A percentile compares a stretch with the other conserved stretches of the same genome.
phyloP scores from a whole-genome alignment of 2,329 filamentous ascomycete species.

The Ophiostoma ulmi region DNA sequence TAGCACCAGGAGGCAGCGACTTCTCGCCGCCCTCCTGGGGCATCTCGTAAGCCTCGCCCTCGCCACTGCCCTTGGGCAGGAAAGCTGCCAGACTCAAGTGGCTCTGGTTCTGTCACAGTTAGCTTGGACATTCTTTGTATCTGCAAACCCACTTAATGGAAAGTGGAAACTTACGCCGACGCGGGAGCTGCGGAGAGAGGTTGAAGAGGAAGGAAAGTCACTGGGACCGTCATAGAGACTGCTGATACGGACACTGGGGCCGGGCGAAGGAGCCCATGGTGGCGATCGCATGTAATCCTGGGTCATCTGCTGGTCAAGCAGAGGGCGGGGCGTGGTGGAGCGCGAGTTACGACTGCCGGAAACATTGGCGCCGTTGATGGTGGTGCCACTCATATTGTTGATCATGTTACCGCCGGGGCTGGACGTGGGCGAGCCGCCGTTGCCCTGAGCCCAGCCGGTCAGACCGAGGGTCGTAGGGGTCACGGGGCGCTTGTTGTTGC shows the following conservation, averaged over 20 bases:
- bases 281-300: constrained; percentile 23
- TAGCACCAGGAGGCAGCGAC: constrained; percentile 34
- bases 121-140: not conserved
- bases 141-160: too few relatives aligned
- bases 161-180: constrained; percentile 24
- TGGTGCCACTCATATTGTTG: constrained; percentile 13
- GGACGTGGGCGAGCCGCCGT: constrained; percentile 7
- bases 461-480: constrained; percentile 26
- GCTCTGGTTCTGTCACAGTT: constrained; percentile 35
- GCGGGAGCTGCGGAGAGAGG: constrained; percentile 24
- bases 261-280: constrained; percentile 25
- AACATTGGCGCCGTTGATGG: constrained; percentile 9
- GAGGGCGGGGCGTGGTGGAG: constrained; percentile 21
- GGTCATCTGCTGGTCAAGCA: constrained; percentile 23
- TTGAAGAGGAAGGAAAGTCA: constrained; percentile 24
- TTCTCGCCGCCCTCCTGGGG: constrained; percentile 32
- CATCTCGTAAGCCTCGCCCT: constrained; percentile 25
- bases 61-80: constrained; percentile 31
- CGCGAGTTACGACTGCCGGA: constrained; percentile 12
- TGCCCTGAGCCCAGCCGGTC: constrained; percentile 15
- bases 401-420: constrained; percentile 1
- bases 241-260: constrained; percentile 23
- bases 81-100: constrained; percentile 41
- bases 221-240: constrained; percentile 25
- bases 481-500: constrained; percentile 16